Evolutionary conservation across 78 protist genomes (phyloP).

Genomic region (slime mould (Dictyostelium discoideum)): DNA sequence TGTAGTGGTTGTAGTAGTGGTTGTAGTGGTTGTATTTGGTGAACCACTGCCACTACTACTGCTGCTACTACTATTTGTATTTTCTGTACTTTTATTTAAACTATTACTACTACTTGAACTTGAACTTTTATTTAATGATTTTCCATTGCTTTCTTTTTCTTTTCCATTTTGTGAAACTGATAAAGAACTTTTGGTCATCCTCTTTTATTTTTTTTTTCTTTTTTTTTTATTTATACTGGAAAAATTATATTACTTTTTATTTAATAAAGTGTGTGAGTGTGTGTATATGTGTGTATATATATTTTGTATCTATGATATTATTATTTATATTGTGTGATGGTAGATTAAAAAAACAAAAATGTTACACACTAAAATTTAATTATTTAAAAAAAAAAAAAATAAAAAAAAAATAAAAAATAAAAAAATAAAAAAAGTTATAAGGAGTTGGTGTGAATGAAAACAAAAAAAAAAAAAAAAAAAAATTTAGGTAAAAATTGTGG

Average conservation of each 20-base stretch:
- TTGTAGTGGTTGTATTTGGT: not conserved
- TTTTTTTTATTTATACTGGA: not conserved
- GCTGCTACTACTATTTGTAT: not conserved
- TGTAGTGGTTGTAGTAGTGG: not conserved
- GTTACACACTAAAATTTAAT: not conserved
- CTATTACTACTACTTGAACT: not conserved
- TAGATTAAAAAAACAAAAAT: not conserved
- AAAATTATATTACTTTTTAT: not conserved
- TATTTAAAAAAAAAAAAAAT: not conserved
- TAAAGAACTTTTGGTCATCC: not conserved
- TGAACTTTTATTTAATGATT: not conserved
- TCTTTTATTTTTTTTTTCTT: not conserved
- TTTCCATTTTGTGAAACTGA: not conserved
- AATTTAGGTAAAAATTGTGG: no score
- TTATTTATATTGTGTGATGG: not conserved
- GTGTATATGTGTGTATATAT: not conserved
- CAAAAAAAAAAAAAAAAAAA: not conserved
- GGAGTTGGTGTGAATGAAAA: not conserved
- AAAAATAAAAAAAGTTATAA: not conserved
- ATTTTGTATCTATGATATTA: not conserved
- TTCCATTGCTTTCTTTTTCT: constrained; percentile 2
- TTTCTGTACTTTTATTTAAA: constrained; percentile 7
- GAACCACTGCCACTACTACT: not conserved
- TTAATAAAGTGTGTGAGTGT: not conserved
- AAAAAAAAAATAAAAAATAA: not conserved